Evolutionary conservation across 1,139 yeast genomes (phyloP), one percentile per base, ranked within the genome.

Genomic region (Zygoascus meyerae): DNA sequence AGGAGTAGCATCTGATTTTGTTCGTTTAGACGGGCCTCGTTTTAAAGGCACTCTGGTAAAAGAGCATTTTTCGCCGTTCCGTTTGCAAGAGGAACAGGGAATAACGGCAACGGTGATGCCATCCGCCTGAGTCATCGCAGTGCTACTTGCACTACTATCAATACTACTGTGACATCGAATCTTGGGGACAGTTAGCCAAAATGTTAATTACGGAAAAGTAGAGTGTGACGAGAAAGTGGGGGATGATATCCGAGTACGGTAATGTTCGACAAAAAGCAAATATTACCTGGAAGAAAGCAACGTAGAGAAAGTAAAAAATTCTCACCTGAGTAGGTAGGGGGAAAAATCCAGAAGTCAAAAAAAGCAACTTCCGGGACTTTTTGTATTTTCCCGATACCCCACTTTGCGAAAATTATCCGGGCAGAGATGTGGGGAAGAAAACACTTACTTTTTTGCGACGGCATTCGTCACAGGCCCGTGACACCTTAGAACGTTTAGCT

Each of bases 381-480:
- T 15, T 17, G 12, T 18, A 29, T 35, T 35, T 35, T 29, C 30
- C 39, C 39, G 39, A 35, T 29, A 35, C 39, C 39, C 39, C 39
- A 35, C 39, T 21, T 31, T 35, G 39, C 39, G 39, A 35, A 35
- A 35, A 35, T 35, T 35, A 35, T 35, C 39, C 39, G 39, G 39
- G 30, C 38, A 18, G 21, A 41, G 34, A 14, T 33, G 33, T 7
- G 18, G 34, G 38, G 40, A 26, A 14, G 15, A 38, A 33, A 34
- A 17, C 15, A 43, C 66, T 55, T 52, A 64, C 67, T 55, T 65
- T 67, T 57, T 66, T 67, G 26, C 69, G 58, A 21, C 71, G 69
- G 47, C 71, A 67, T 59, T 69, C 73, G 54, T 69, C 73, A 54
- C 73, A 69, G 14, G 73, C 73, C 28, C 74, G 56, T 5, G 73